Conservation (phyloP, 2,329 filamentous ascomycete species). For the Sporothrix variecibatus region DNA sequence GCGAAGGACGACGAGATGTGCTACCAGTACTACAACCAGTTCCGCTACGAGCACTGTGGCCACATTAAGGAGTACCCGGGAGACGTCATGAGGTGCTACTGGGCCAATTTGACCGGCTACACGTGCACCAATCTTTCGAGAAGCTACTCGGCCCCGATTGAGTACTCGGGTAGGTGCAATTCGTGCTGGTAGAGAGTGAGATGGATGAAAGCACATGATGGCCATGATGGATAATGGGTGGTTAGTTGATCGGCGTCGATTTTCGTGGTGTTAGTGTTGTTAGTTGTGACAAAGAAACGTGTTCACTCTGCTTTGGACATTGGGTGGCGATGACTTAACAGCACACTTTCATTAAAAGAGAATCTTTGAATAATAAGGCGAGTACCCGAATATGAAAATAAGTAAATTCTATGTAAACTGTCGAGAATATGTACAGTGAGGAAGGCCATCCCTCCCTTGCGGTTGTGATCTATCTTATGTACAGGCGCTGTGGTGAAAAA, state of each 20-base stretch:
- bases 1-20: neutral
- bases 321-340: neutral
- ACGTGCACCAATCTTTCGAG: neutral
- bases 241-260: neutral
- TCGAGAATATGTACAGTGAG: neutral
- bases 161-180: neutral
- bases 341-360: neutral
- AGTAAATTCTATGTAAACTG: neutral
- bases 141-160: neutral
- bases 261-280: neutral
- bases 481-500: neutral
- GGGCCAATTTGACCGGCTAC: neutral
- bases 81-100: neutral
- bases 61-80: neutral
- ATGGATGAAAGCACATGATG: too few species aligned
- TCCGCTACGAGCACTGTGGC: neutral
- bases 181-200: neutral
- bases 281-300: neutral
- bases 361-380: neutral
- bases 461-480: neutral
- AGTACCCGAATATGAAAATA: neutral
- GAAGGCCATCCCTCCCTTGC: neutral
- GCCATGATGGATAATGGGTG: neutral
- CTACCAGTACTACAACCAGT: neutral
- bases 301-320: neutral